These are phyloP conservation scores for Yamadazyma friedrichii DNA, from an alignment of 1,139 yeast species.

Conservation along the genomic window DNA sequence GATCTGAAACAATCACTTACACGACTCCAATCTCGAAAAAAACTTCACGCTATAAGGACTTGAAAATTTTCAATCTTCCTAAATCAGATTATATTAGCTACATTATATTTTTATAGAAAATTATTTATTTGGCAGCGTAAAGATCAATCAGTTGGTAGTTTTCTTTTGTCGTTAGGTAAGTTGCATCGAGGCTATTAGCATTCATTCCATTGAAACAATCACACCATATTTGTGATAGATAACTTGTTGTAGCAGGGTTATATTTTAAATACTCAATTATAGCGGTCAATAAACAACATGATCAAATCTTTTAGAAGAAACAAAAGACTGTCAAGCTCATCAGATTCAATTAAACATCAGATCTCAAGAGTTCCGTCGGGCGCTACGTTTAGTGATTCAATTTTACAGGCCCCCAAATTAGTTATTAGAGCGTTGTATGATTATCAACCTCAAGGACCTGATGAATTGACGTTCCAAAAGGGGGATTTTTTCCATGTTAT, in stretches of 20 bases:
- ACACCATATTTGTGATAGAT: too few species aligned
- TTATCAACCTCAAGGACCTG: constrained; percentile 77
- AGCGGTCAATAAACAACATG: constrained; percentile 23
- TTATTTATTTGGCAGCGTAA: neutral
- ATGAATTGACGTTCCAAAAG: constrained; percentile 71
- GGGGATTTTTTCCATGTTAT: constrained; percentile 91
- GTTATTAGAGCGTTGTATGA: constrained; percentile 82
- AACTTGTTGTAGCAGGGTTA: too few species aligned
- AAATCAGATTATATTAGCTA: neutral
- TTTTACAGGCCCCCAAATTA: constrained; percentile 61
- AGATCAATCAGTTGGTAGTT: neutral
- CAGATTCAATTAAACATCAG: constrained; percentile 35
- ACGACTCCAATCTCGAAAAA: neutral
- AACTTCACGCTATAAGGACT: neutral
- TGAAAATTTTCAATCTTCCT: neutral
- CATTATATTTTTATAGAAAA: neutral
- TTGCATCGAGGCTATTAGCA: too few species aligned
- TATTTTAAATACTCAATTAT: too few species aligned
- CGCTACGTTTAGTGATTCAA: constrained; percentile 14
- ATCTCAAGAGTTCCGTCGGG: constrained; percentile 34
- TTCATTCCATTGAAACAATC: too few species aligned
- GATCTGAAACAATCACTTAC: neutral
- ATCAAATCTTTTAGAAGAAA: constrained; percentile 45
- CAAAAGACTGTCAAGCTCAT: constrained; percentile 40
- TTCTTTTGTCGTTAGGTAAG: too few species aligned